Evolutionary conservation across 495 filamentous ascomycete genomes (phyloP), one percentile per base, ranked within the genome.

Genomic region (Neurospora pannonica): DNA sequence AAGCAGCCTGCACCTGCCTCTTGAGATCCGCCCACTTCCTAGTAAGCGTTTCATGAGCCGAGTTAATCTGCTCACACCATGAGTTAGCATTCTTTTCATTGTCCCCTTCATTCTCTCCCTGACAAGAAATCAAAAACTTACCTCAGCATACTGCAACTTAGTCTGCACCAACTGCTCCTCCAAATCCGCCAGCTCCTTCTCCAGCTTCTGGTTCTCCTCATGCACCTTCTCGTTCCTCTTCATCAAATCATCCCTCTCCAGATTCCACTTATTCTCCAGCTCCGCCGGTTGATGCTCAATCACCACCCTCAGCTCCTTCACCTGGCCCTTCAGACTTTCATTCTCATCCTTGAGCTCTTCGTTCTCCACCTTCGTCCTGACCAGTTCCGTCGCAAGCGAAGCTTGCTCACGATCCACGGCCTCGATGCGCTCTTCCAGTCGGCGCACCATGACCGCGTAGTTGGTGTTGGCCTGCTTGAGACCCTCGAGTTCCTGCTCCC

Each of bases 71-170:
- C 80, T 34, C 82, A 36, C 3, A 28, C 3, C 7, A 72, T 81
- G 28, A 67, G 54, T 67, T 67, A 67, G 54, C 54, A 67, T 67
- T 67, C 82, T 36, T 15, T 6, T 60, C 69, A 79, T 75, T 79
- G 75, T 67, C 4, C 34, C 24, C 6, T 38, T 34, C n/a, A n/a
- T n/a, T n/a, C n/a, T n/a, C n/a, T n/a, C n/a, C n/a, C n/a, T n/a
- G n/a, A n/a, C n/a, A n/a, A n/a, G n/a, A n/a, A n/a, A n/a, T n/a
- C n/a, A n/a, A 15, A 34, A 46, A 83, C 88, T 81, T 88, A 98
- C 96, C 91, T 97, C 93, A 38, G 96, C 96, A 85, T 92, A 92
- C 77, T 89, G 87, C 94, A 99, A 93, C 88, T 99, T 99, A 1
- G 94, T 94, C 77, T 92, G 88, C 74, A 99, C 97, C 69, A 99